Evolutionary conservation across 2,329 filamentous ascomycete species (phyloP), one percentile per base, ranked within the genome.

Genomic region (Alternaria sp.): DNA sequence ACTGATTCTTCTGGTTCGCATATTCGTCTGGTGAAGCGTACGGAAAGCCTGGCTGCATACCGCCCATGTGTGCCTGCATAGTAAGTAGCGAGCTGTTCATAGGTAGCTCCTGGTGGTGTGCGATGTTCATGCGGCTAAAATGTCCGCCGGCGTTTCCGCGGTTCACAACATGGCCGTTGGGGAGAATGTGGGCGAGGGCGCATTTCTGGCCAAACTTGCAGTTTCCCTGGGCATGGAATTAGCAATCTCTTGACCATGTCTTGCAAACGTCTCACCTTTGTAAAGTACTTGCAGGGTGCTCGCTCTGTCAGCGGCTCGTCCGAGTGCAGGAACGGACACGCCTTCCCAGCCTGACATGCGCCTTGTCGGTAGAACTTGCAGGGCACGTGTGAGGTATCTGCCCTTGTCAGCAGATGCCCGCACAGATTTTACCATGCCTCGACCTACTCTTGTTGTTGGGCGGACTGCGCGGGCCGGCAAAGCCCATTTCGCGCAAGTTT

Each of bases 331-430:
- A 98, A 99, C 39, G 95, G 95, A 81, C 95, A 99, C 66, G 93
- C 92, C 77, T 91, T 91, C 70, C 95, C 95, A 57, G 95, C 95
- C 84, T 98, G 94, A 79, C 95, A 99, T 72, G 92, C 89, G 77
- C 94, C 93, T 82, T 97, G 92, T 53, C 93, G 89, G 80, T 95
- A 99, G 90, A 99, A 99, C 84, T 98, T 98, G 90, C 95, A 99
- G 37, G 95, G 95, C 42, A 99, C 95, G 82, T 98, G 95, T 62
- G 93, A 90, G 17, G 95, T 97, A 79, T 97, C 94, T 97, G 60
- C 40, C 31, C 45, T 44, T 63, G 72, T 72, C 56, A 73, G 66
- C 60, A 58, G 37, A 44, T 21, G 41, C 34, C 13, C 13, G 23
- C 21, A 11, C 2, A 44, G 23, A 33, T 28, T 4, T n/a, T 9